Conservation (phyloP, 257 asterid species). For the Plantago elongata region DNA sequence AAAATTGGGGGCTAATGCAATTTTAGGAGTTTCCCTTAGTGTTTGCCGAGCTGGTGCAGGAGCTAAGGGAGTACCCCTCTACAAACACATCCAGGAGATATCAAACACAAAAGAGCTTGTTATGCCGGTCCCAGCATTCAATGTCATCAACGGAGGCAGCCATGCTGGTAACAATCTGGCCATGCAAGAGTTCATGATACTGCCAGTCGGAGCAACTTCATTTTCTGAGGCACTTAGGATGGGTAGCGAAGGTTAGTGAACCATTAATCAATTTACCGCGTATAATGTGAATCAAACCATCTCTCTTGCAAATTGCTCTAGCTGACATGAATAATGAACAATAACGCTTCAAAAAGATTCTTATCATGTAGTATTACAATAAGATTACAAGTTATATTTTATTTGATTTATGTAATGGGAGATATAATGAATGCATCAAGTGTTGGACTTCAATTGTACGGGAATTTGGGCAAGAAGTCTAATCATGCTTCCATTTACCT, state of each 20-base stretch:
- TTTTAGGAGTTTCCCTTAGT: constrained; percentile 93
- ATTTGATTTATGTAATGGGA: too few species aligned
- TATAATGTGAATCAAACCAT: too few species aligned
- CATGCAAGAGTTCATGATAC: constrained; percentile 96
- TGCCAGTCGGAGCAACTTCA: constrained; percentile 89
- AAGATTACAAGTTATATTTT: not conserved
- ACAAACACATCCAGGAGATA: constrained; percentile 85
- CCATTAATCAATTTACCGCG: too few species aligned
- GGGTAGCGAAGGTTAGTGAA: constrained; percentile 89
- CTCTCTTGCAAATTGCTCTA: not conserved
- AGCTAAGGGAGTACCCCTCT: constrained; percentile 77
- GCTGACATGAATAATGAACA: not conserved
- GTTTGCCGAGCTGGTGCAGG: constrained; percentile 98
- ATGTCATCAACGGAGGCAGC: constrained; percentile 96
- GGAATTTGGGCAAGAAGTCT: constrained; percentile 14
- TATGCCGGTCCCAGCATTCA: constrained; percentile 99
- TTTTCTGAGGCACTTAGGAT: constrained; percentile 84
- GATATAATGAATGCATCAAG: not conserved
- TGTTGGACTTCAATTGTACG: constrained; percentile 4
- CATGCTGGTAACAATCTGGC: constrained; percentile 98
- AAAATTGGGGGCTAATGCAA: constrained; percentile 92
- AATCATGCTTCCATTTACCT: constrained; percentile 13
- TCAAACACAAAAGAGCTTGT: constrained; percentile 84
- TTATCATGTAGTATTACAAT: not conserved
- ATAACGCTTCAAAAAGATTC: not conserved